These are phyloP conservation scores for Exophiala calicioides DNA, from an alignment of 2,329 filamentous ascomycete species.

Conservation along the genomic window DNA sequence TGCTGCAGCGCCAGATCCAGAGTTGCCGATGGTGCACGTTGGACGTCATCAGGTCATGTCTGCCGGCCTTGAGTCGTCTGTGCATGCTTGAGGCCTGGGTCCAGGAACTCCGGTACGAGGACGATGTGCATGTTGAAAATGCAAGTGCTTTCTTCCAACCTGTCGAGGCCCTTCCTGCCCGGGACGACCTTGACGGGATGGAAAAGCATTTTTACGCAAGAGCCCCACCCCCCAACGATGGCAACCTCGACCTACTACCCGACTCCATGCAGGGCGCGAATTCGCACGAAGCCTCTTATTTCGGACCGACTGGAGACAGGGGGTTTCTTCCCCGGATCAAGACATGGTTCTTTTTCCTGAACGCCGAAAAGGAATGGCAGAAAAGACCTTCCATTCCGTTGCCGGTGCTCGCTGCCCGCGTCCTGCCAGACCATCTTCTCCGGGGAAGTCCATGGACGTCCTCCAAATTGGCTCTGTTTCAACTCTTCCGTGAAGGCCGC, in stretches of 20 bases:
- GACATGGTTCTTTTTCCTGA: conserved; percentile 25
- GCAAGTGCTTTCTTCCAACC: not conserved
- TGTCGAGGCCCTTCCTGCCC: conserved; percentile 3
- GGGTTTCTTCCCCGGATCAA: conserved; percentile 15
- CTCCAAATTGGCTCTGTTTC: conserved; percentile 37
- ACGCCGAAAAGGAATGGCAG: conserved; percentile 11
- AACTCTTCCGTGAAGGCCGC: conserved; percentile 39
- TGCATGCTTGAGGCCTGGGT: conserved; percentile 40
- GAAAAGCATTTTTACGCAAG: conserved; percentile 16
- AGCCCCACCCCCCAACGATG: not conserved
- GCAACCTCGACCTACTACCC: not conserved
- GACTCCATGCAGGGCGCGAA: not conserved
- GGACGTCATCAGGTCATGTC: conserved; percentile 36
- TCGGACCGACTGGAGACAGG: not conserved
- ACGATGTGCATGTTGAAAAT: not conserved
- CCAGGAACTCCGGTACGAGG: conserved; percentile 14
- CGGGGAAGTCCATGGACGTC: conserved; percentile 34
- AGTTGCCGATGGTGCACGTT: conserved; percentile 44
- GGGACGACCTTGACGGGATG: conserved; percentile 10
- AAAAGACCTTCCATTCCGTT: conserved; percentile 32
- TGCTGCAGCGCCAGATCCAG: conserved; percentile 40
- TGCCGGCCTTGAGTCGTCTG: conserved; percentile 40
- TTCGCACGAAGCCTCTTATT: not conserved
- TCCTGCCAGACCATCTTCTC: conserved; percentile 40
- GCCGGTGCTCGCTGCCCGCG: conserved; percentile 29